phyloP scores from a whole-genome alignment of 2,329 filamentous ascomycete genomes.

The Aspergillus uvarum region DNA sequence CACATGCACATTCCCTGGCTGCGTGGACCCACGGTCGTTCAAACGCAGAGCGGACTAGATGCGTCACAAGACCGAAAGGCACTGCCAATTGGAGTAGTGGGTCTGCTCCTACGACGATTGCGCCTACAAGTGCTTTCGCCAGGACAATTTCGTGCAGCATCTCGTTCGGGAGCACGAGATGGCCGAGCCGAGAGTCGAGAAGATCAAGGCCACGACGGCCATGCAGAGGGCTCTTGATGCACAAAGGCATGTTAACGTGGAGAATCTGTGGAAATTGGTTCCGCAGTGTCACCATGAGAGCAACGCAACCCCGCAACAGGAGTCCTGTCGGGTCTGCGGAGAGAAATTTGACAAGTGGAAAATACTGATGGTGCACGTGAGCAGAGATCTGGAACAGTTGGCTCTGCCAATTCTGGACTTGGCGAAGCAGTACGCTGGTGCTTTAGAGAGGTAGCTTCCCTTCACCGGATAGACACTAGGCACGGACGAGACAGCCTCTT shows the following conservation, averaged over 20 bases:
- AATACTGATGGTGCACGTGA: constrained; percentile 85
- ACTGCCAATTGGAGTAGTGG: constrained; percentile 90
- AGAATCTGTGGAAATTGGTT: constrained; percentile 73
- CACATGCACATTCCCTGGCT: constrained; percentile 83
- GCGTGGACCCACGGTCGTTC: constrained; percentile 83
- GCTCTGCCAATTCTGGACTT: constrained; percentile 40
- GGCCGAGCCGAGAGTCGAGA: constrained; percentile 67
- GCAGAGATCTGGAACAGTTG: constrained; percentile 91
- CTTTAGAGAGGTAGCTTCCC: too few relatives aligned
- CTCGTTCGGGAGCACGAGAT: constrained; percentile 89
- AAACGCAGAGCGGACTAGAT: constrained; percentile 97
- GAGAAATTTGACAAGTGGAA: constrained; percentile 82
- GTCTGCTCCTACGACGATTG: constrained; percentile 79
- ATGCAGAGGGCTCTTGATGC: too few relatives aligned
- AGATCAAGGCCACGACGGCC: constrained; percentile 22
- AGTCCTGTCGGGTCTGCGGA: constrained; percentile 84
- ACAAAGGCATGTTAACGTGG: constrained; percentile 31
- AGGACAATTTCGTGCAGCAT: constrained; percentile 91
- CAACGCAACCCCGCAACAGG: constrained; percentile 62
- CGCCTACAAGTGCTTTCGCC: constrained; percentile 76
- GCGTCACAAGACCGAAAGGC: constrained; percentile 86
- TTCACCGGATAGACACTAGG: too few relatives aligned
- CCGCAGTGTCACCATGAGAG: constrained; percentile 73
- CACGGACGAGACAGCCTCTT: too few relatives aligned
- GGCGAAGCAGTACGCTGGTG: too few relatives aligned